Conservation (phyloP, 2,329 filamentous ascomycete genomes). For the Talaromyces sp. region DNA sequence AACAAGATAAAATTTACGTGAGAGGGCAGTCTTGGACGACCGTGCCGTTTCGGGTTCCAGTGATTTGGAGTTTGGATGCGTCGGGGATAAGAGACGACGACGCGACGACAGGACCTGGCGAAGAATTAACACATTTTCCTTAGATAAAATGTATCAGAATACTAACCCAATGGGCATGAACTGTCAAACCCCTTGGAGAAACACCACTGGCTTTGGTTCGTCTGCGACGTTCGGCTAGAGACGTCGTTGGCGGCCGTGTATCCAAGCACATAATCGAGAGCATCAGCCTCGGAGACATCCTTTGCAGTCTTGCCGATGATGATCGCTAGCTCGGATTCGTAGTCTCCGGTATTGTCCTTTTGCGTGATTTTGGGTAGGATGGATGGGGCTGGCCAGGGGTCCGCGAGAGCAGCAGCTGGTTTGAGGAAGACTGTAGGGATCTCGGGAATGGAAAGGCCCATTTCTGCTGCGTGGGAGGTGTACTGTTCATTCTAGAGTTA, state of each 20-base stretch:
- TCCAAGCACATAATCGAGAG: constrained; percentile 56
- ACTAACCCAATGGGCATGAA: constrained; percentile 47
- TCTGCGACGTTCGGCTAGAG: constrained; percentile 53
- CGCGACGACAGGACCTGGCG: constrained; percentile 45
- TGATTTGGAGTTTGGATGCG: constrained; percentile 26
- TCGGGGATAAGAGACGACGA: constrained; percentile 30
- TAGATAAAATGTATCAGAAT: not conserved
- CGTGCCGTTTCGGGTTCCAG: constrained; percentile 43
- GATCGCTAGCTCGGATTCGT: constrained; percentile 55
- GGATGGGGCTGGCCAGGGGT: constrained; percentile 48
- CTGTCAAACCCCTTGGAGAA: constrained; percentile 57
- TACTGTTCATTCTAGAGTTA: constrained; percentile 28
- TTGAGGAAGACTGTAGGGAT: constrained; percentile 57
- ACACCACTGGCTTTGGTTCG: constrained; percentile 50
- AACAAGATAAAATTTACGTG: constrained; percentile 28
- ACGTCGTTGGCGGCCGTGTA: constrained; percentile 61
- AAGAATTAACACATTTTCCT: not conserved
- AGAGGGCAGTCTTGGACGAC: constrained; percentile 45
- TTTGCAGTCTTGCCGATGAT: constrained; percentile 49
- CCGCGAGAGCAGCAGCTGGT: constrained; percentile 48
- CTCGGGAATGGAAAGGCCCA: constrained; percentile 46
- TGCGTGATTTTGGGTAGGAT: constrained; percentile 51
- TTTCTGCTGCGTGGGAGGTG: constrained; percentile 46
- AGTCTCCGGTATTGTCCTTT: constrained; percentile 50
- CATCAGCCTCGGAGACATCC: constrained; percentile 52